A percentile compares a stretch with the other conserved stretches of the same genome.
Evolutionary conservation across 371 early-diverging fungal species (phyloP).

Genomic region (Haplosporangium sp.): DNA sequence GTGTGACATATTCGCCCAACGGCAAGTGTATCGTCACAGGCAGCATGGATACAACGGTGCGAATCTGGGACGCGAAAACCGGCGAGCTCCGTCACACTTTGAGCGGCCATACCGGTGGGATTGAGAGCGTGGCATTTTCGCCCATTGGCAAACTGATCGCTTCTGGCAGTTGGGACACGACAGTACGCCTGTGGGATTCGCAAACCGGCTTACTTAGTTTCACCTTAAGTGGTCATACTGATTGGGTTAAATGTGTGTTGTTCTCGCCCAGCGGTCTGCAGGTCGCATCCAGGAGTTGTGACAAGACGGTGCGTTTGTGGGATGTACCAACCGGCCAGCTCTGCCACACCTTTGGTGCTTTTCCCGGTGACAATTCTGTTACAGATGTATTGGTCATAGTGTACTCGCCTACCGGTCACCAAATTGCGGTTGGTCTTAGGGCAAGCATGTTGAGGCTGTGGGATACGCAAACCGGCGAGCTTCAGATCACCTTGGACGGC

Average conservation of each 20-base stretch:
- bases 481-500: background rate
- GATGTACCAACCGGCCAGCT: background rate
- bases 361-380: no score
- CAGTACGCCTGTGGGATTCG: background rate
- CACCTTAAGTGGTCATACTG: no score
- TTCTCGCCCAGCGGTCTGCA: background rate
- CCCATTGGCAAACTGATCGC: background rate
- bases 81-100: no score
- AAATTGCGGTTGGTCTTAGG: background rate
- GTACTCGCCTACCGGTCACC: background rate
- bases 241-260: no score
- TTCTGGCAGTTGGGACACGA: background rate
- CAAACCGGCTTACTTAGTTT: no score
- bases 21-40: background rate
- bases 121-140: no score
- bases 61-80: background rate
- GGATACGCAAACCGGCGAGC: background rate
- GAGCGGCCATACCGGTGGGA: no score
- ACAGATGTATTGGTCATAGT: background rate
- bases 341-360: no score
- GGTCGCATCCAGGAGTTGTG: background rate
- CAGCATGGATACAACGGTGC: background rate
- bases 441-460: constrained; percentile 5
- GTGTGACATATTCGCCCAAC: background rate
- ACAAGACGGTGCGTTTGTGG: background rate